Conservation (phyloP, 1,284 basidiomycete species). For the Ceratobasidium sp. region DNA sequence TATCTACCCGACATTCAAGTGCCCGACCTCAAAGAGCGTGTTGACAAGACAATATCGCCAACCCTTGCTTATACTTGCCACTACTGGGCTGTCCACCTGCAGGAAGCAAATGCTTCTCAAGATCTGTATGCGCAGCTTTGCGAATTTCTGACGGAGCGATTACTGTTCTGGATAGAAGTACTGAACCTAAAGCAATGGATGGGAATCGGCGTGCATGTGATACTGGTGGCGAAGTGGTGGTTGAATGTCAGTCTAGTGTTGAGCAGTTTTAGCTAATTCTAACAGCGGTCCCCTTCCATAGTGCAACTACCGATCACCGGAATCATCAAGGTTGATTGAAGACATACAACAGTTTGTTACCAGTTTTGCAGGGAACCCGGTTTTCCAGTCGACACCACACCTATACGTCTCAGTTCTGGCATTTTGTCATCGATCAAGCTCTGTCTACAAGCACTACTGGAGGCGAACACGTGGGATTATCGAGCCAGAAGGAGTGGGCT, state of each 20-base stretch:
- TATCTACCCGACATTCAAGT: not conserved
- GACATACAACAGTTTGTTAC: not conserved
- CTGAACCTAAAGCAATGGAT: too few species aligned
- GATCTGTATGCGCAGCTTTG: not conserved
- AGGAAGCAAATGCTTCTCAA: not conserved
- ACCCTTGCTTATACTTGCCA: not conserved
- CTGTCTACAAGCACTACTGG: not conserved
- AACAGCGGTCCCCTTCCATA: not conserved
- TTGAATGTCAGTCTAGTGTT: slow-evolving; percentile 5
- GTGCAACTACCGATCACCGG: not conserved
- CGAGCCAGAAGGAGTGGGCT: too few species aligned
- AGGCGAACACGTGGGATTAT: not conserved
- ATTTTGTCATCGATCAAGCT: not conserved
- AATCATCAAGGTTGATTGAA: not conserved
- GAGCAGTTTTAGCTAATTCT: not conserved
- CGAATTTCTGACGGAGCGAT: not conserved
- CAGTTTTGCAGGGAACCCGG: not conserved
- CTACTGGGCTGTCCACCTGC: slow-evolving; percentile 7
- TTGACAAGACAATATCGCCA: not conserved
- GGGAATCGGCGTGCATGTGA: not conserved
- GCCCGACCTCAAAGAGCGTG: not conserved
- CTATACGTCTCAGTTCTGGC: not conserved
- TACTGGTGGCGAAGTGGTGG: not conserved
- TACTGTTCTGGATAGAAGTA: slow-evolving; percentile 15
- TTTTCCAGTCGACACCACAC: not conserved